Evolutionary conservation across 179 eudicot genomes (phyloP).

Genomic region (Spergularia azorica): DNA sequence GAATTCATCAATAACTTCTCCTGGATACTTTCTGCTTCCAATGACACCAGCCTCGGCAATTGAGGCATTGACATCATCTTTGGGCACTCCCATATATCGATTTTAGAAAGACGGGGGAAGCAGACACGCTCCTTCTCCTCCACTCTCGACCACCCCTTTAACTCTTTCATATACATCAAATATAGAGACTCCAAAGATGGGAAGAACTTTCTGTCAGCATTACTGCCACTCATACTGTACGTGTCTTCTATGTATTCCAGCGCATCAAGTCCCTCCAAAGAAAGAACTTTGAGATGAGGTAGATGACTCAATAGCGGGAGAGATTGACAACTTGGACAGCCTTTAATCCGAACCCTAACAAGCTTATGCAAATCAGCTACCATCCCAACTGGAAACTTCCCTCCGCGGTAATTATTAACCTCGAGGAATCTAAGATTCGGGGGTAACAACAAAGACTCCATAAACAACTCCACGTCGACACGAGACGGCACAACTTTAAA

Average conservation of each 20-base stretch:
- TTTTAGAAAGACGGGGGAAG: constrained; percentile 7
- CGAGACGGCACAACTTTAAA: no score
- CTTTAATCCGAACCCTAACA: not conserved
- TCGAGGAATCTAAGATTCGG: not conserved
- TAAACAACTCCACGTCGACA: not conserved
- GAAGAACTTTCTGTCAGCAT: not conserved
- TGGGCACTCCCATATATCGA: not conserved
- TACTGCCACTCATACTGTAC: no score
- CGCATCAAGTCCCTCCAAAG: not conserved
- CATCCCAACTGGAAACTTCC: not conserved
- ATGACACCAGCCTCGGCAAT: constrained; percentile 15
- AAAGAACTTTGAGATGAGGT: constrained; percentile 4
- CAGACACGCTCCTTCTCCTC: not conserved
- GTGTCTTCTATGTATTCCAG: constrained; percentile 22
- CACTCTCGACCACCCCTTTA: constrained; percentile 12
- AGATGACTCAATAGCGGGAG: constrained; percentile 12
- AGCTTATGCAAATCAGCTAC: not conserved
- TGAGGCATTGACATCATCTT: constrained; percentile 17
- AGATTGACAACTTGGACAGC: not conserved
- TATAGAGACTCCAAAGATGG: not conserved
- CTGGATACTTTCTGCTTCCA: not conserved
- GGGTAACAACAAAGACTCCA: not conserved
- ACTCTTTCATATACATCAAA: not conserved
- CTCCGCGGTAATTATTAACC: not conserved
- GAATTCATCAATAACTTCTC: not conserved